Base-by-base conservation (phyloP, 768 basidiomycete species). In the Albatrellus ellisii region DNA sequence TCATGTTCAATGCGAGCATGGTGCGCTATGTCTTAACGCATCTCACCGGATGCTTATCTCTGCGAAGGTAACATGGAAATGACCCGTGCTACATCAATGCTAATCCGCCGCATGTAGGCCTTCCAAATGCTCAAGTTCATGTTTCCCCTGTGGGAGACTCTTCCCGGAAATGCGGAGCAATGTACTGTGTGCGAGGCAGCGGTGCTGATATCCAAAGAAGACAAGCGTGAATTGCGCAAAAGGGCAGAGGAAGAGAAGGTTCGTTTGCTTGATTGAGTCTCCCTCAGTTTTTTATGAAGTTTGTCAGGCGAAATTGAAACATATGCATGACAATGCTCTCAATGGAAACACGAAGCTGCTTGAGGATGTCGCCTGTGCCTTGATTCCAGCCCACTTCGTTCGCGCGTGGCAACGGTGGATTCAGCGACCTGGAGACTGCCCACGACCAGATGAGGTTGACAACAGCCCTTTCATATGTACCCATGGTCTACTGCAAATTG, bases 231-330 rank as follows among this genome's bases (percentile, higher is more conserved):
- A 48, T 48, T 69, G 31, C 75, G 79, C 29, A 77, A 68, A 55
- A 70, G 66, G 43, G 80, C 79, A 20, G 86, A 86, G 54, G 75
- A 80, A 15, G 86, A 88, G 61, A 87, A 84, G 75, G 86, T 79
- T 41, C 22, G 26, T 6, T n/a, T 18, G 8, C 24, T 17, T 15
- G 10, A 31, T 12, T 17, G 37, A 11, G 28, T 18, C 24, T 21
- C 5, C 17, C 21, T 31, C 26, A 12, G 28, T n/a, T 26, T n/a
- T 14, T 14, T 12, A 11, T 29, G 26, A 4, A n/a, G n/a, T n/a
- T n/a, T n/a, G n/a, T 17, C 46, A 86, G 83, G 75, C 73, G 26
- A 72, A 64, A 52, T 64, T 86, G 38, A 75, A 69, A 47, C 67
- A 72, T 51, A 72, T 84, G 67, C 65, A 73, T 46, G 74, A 80